Base-by-base conservation (phyloP, 2,329 filamentous ascomycete genomes). In the Aspergillus fischeri region DNA sequence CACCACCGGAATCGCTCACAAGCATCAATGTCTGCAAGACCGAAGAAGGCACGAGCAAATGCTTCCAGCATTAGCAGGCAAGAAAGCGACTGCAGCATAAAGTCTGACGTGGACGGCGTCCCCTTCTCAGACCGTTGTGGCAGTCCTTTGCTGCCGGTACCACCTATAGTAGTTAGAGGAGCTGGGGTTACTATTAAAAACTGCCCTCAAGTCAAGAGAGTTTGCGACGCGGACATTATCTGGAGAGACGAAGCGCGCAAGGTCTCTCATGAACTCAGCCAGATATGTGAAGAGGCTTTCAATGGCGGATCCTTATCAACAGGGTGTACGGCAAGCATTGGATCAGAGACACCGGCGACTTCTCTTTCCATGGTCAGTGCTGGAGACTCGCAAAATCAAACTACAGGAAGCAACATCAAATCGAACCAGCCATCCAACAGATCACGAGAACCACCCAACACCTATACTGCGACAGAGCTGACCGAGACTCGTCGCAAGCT, bases 231-330 rank as follows among this genome's bases (percentile, higher is more conserved):
- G 1, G 80, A 76, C 54, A 78, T 82, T 42, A 77, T 79, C 50
- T 87, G 86, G 74, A 87, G 85, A 64, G 91, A 92, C 57, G 92
- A 96, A 70, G 83, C 94, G 54, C 83, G 91, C 6, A 88, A 93
- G 65, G 88, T 95, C 56, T 96, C 91, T 65, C 85, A 84, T 65
- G 91, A 91, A 66, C 86, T 97, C 60, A 91, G 91, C 51, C 91
- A 91, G 73, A 90, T 94, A 57, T 95, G 92, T 68, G 92, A 97
- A 68, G 90, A 94, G 67, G 92, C 92, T 1, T 97, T 97, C 77
- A 92, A 91, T 68, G 86, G 88, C 64, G 81, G 77, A 54, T 87
- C 81, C 0, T 73, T 82, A 24, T 79, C 83, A 2, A 84, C 79
- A 52, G 72, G 68, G 27, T 75, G 75, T 3, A 81, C 79, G 1